phyloP scores from a whole-genome alignment of 306 rosid species.

The Rubus idaeus region DNA sequence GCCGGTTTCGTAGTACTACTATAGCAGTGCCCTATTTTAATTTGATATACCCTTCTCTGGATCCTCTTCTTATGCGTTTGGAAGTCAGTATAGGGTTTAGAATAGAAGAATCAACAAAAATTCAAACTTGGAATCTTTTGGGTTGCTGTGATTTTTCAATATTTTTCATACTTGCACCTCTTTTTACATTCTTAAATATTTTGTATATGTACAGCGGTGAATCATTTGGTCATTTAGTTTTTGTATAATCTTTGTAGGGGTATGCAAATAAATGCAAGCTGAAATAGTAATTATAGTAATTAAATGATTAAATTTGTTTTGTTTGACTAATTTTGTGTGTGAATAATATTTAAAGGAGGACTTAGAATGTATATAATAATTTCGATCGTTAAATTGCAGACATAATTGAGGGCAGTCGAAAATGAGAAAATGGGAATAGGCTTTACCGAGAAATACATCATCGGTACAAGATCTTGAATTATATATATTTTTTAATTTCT shows the following conservation, averaged over 20 bases:
- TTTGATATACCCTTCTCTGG: constrained; percentile 1
- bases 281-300: background rate
- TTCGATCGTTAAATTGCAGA: background rate
- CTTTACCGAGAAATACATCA: no score
- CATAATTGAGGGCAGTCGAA: background rate
- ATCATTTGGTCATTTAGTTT: background rate
- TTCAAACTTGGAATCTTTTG: no score
- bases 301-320: no score
- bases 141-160: no score
- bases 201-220: background rate
- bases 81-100: background rate
- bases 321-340: no score
- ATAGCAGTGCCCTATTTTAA: no score
- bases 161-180: background rate
- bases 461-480: no score
- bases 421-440: no score
- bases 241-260: background rate
- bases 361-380: no score
- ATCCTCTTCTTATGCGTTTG: constrained; percentile 1
- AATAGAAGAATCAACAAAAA: background rate
- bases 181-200: background rate
- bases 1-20: no score
- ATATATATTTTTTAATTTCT: no score
- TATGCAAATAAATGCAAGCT: background rate
- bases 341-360: no score